Conservation (phyloP, 1,284 basidiomycete species). For the Irpex lacteus region DNA sequence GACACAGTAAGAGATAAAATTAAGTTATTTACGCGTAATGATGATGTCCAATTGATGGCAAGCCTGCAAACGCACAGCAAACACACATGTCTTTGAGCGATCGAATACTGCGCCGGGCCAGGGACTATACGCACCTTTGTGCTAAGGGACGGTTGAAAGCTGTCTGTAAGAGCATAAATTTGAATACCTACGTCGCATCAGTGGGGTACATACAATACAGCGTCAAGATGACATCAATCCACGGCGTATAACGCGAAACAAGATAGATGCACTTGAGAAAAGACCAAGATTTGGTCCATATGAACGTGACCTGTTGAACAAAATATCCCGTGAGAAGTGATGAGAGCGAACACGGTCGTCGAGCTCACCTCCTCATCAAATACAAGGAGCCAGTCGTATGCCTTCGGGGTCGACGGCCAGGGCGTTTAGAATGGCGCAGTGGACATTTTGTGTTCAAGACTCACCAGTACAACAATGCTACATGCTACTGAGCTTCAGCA, state of each 20-base stretch:
- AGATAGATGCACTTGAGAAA: not conserved
- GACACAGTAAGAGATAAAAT: not conserved
- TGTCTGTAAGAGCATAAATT: not conserved
- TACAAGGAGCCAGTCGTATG: not conserved
- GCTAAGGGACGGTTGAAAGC: not conserved
- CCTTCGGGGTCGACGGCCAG: not conserved
- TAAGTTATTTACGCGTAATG: not conserved
- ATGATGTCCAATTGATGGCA: not conserved
- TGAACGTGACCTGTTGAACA: not conserved
- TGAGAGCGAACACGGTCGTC: not conserved
- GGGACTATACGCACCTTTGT: not conserved
- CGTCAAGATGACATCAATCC: not conserved
- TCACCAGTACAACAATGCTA: not conserved
- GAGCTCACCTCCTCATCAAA: not conserved
- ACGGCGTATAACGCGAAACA: not conserved
- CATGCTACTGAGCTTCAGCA: not conserved
- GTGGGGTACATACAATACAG: not conserved
- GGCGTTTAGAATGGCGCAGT: not conserved
- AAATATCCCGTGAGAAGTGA: not conserved
- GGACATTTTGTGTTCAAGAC: not conserved
- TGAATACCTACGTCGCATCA: not conserved
- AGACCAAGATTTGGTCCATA: not conserved
- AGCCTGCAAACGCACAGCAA: not conserved
- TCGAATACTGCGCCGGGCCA: not conserved
- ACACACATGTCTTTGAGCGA: not conserved